Percentiles rank a stretch among this genome's conserved stretches.
phyloP scores from a whole-genome alignment of 352 stramenopile species.

The Phytopythium montanum region DNA sequence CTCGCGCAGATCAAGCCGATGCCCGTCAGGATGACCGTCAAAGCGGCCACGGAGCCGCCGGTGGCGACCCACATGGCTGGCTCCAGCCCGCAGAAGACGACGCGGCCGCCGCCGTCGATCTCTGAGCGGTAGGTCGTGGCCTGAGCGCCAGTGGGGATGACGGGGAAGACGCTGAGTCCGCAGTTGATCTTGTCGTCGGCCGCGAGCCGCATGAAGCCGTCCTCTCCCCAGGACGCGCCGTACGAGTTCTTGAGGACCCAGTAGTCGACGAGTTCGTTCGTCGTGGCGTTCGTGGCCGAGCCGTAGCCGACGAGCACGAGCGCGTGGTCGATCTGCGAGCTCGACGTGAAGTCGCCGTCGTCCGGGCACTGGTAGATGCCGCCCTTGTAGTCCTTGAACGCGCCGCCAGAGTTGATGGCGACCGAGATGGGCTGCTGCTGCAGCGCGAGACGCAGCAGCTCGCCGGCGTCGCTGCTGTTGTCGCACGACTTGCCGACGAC shows the following conservation, averaged over 20 bases:
- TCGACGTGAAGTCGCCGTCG: conserved; percentile 61
- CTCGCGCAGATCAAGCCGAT: conserved; percentile 30
- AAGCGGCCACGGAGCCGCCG: conserved; percentile 14
- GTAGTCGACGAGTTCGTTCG: conserved; percentile 39
- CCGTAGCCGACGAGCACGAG: conserved; percentile 76
- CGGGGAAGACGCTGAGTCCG: conserved; percentile 67
- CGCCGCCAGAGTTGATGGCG: conserved; percentile 69
- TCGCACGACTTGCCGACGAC: conserved; percentile 55
- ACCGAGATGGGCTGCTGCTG: conserved; percentile 73
- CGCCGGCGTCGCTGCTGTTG: conserved; percentile 40
- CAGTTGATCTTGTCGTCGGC: conserved; percentile 78
- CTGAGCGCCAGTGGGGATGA: conserved; percentile 55
- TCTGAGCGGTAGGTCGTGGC: conserved; percentile 35
- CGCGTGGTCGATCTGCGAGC: conserved; percentile 63
- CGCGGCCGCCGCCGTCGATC: conserved; percentile 44
- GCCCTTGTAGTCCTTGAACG: conserved; percentile 80
- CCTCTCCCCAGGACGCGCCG: conserved; percentile 60
- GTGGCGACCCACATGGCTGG: conserved; percentile 34
- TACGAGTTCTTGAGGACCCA: conserved; percentile 88
- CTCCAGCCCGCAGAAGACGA: conserved; percentile 31
- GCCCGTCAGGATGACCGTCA: conserved; percentile 33
- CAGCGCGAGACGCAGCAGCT: conserved; percentile 65
- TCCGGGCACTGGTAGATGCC: conserved; percentile 73
- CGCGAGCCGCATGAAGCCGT: conserved; percentile 59
- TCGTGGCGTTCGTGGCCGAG: conserved; percentile 15